Base-by-base conservation (phyloP, 257 asterid genomes). In the Ilex asprella region DNA sequence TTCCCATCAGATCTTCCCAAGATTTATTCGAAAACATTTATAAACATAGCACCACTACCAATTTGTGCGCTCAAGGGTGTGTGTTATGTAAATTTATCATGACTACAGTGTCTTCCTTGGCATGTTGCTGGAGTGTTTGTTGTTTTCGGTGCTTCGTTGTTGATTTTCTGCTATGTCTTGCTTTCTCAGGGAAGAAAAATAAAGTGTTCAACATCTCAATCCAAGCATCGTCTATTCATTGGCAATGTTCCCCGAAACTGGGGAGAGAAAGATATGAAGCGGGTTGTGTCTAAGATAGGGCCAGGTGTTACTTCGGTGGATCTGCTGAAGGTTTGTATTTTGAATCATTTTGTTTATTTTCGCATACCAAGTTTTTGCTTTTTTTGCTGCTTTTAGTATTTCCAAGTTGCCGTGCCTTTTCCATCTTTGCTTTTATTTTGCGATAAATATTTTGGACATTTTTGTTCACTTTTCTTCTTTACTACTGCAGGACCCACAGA, bases 191-290 rank as follows among this genome's bases (percentile, higher is more conserved):
- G 97, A 69, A 89, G 75, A 81, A 89, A 51, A 79, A 64, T 92
- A 67, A 89, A 76, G 74, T 89, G 97, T 65, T 92, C 99, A 46
- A 70, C 93, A 55, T 90, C 99, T 77, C 99, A 92, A 79, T 96
- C 96, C 68, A 92, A 89, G 63, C 81, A 92, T 67, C 80, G 85
- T 75, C 73, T 92, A 64, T 92, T 92, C 76, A 86, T 92, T 59
- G 97, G 99, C 63, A 92, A 92, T 72, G 75, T 92, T 58, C 99
- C 99, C 53, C 82, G 86, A 69, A 73, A 62, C 72, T 92, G 99
- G 99, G 87, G 79, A 56, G 96, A 83, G 89, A 84, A 81, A 69
- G 97, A 92, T 70, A 68, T 89, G 71, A 85, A 75, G 74, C 85
- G 79, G 66, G 82, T 80, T 70, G 93, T 89, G 76, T 80, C 76